Evolutionary conservation across 441 rosid genomes (phyloP).

Genomic region (Euphorbia schlechtendalii): DNA sequence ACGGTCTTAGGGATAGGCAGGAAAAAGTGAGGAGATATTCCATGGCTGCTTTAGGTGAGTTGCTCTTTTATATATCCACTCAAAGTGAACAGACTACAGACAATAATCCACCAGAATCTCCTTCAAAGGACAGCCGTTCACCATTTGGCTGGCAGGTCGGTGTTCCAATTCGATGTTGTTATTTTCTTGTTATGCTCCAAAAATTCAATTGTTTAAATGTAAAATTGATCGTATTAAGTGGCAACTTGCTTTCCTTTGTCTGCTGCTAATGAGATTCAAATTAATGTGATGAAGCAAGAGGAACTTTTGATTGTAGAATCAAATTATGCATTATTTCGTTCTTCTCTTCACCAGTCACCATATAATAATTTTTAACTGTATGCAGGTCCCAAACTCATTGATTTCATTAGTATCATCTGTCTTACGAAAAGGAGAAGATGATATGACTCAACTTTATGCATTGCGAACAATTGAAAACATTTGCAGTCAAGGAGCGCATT

Average conservation of each 20-base stretch:
- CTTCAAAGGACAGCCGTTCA: constrained; percentile 65
- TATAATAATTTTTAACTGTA: constrained; percentile 17
- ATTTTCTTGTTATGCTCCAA: constrained; percentile 5
- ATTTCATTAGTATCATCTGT: constrained; percentile 85
- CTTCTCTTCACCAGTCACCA: constrained; percentile 7
- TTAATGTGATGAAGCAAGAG: background rate
- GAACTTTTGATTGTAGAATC: constrained; percentile 8
- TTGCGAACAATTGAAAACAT: constrained; percentile 89
- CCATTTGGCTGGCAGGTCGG: constrained; percentile 89
- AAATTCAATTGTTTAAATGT: background rate
- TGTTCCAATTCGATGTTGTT: constrained; percentile 14
- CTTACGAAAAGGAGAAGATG: constrained; percentile 94
- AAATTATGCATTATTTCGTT: no score
- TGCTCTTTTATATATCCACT: constrained; percentile 89
- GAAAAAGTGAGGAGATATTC: constrained; percentile 92
- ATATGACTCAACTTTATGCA: constrained; percentile 89
- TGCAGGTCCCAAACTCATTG: constrained; percentile 85
- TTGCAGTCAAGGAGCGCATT: constrained; percentile 84
- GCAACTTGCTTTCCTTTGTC: background rate
- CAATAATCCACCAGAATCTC: constrained; percentile 61
- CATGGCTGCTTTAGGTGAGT: constrained; percentile 97
- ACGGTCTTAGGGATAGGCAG: constrained; percentile 90
- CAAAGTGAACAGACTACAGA: constrained; percentile 73
- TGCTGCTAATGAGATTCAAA: background rate
- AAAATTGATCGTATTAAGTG: background rate